Base-by-base conservation (phyloP, 176 grass and related monocot genomes). In the Alloteropsis semialata region DNA sequence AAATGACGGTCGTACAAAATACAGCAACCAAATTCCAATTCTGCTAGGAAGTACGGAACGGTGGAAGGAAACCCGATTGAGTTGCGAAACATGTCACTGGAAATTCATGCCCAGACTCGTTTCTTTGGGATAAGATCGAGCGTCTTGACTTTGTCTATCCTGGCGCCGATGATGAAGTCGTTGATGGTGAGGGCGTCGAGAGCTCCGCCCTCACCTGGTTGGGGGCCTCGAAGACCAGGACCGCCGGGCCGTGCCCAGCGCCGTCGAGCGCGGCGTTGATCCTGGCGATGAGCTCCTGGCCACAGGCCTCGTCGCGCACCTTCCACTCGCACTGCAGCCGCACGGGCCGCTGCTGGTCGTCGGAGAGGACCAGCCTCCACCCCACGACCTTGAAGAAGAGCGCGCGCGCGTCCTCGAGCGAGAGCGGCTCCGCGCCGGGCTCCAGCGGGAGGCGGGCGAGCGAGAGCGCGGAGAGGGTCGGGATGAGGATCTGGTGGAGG, bases 401-500 rank as follows among this genome's bases (percentile, higher is more conserved):
- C 76, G 5, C 78, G 62, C 81, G 65, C 12, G 92, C 87, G 69
- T 95, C 90, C 33, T 86, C 86, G 32, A 58, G 44, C 15, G 89
- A 51, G 18, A 98, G 65, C 30, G 63, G 56, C 16, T 79, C 13
- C 3, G 89, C 78, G 3, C 50, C 8, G 5, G 88, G 82, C 21
- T 90, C 74, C 61, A 90, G 81, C 5, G 80, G 86, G 33, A 93
- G 81, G 57, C 86, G 58, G 5, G 96, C 72, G 18, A 98, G 82
- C 16, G 90, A 98, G 76, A 98, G 86, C 39, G 84, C 95, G 57
- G 90, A 88, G 65, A 95, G 46, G 1, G 74, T 88, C 11, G 96
- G 95, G 83, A 98, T 93, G 77, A 98, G 88, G 90, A 98, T 98
- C 33, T 85, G 89, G 89, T 98, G 96, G 43, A 93, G 75, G 13